A percentile compares a stretch with the other conserved stretches of the same genome.
These are phyloP conservation scores for Trichoderma lentiforme DNA, from an alignment of 2,329 filamentous ascomycete species.

Conservation along the genomic window DNA sequence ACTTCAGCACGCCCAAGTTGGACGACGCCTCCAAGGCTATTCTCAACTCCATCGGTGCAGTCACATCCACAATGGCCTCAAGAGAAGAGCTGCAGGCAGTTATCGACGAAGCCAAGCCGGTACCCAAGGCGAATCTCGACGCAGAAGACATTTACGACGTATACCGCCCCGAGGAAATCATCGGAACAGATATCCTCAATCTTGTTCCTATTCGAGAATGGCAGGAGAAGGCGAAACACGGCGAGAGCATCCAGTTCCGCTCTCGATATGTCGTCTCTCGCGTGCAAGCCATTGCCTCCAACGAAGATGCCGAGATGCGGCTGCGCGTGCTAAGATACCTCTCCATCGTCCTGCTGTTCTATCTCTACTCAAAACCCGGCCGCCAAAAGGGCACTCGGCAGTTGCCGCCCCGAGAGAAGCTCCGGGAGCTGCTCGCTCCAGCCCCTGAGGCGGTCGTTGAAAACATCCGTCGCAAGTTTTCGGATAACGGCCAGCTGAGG, in stretches of 20 bases:
- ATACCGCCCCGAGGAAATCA: slow-evolving; percentile 64
- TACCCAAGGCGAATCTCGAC: slow-evolving; percentile 65
- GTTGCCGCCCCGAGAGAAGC: slow-evolving; percentile 60
- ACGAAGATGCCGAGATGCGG: slow-evolving; percentile 50
- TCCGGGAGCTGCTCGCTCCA: slow-evolving; percentile 54
- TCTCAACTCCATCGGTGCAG: slow-evolving; percentile 59
- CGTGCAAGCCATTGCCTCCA: slow-evolving; percentile 51
- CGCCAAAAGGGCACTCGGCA: slow-evolving; percentile 45
- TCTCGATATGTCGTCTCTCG: slow-evolving; percentile 66
- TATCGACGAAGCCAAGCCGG: slow-evolving; percentile 66
- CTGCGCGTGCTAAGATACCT: slow-evolving; percentile 61
- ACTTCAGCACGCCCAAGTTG: slow-evolving; percentile 44
- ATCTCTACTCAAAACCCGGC: slow-evolving; percentile 45
- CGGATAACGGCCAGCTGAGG: slow-evolving; percentile 59
- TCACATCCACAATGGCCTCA: slow-evolving; percentile 64
- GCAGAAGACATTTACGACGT: slow-evolving; percentile 69
- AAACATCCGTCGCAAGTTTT: slow-evolving; percentile 67
- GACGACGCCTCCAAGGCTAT: slow-evolving; percentile 57
- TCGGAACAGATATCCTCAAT: slow-evolving; percentile 65
- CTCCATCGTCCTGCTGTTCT: slow-evolving; percentile 54
- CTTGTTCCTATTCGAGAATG: slow-evolving; percentile 69
- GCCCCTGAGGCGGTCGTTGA: slow-evolving; percentile 62
- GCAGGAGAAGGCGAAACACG: slow-evolving; percentile 62
- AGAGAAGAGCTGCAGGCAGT: slow-evolving; percentile 62
- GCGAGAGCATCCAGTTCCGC: slow-evolving; percentile 52